Conservation (phyloP, 805 yeast species). For the Yarrowia deformans region DNA sequence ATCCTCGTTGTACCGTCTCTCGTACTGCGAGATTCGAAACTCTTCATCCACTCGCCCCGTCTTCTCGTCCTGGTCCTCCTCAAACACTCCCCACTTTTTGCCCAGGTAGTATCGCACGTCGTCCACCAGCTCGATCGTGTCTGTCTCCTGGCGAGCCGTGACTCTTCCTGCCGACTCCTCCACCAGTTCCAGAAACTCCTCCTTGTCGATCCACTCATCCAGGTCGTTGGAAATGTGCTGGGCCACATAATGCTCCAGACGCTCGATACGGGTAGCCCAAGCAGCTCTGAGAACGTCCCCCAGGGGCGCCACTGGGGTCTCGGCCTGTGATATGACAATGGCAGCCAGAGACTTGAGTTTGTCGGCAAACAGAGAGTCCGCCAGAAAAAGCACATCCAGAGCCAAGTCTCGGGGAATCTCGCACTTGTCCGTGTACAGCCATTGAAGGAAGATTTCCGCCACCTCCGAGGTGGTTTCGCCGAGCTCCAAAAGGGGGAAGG, state of each 20-base stretch:
- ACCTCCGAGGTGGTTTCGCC: slow-evolving; percentile 50
- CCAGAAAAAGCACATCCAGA: slow-evolving; percentile 63
- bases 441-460: slow-evolving; percentile 61
- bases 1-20: slow-evolving; percentile 52
- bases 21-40: slow-evolving; percentile 47
- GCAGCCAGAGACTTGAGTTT: slow-evolving; percentile 71
- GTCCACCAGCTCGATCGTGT: slow-evolving; percentile 79
- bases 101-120: slow-evolving; percentile 72
- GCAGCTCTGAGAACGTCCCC: slow-evolving; percentile 68
- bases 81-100: slow-evolving; percentile 50
- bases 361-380: slow-evolving; percentile 63
- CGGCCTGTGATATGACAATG: slow-evolving; percentile 53
- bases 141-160: slow-evolving; percentile 69
- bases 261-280: slow-evolving; percentile 71
- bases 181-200: slow-evolving; percentile 53
- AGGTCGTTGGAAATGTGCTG: slow-evolving; percentile 62
- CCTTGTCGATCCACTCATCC: slow-evolving; percentile 50
- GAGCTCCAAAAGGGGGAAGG: slow-evolving; percentile 52
- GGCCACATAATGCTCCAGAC: slow-evolving; percentile 71
- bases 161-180: slow-evolving; percentile 65
- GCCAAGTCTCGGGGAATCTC: slow-evolving; percentile 60
- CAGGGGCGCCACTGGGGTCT: slow-evolving; percentile 51
- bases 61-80: slow-evolving; percentile 41
- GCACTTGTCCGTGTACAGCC: slow-evolving; percentile 66
- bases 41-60: slow-evolving; percentile 41